Base-by-base conservation (phyloP, 305 asterid species). In the Fraxinus xanthoxyloides region DNA sequence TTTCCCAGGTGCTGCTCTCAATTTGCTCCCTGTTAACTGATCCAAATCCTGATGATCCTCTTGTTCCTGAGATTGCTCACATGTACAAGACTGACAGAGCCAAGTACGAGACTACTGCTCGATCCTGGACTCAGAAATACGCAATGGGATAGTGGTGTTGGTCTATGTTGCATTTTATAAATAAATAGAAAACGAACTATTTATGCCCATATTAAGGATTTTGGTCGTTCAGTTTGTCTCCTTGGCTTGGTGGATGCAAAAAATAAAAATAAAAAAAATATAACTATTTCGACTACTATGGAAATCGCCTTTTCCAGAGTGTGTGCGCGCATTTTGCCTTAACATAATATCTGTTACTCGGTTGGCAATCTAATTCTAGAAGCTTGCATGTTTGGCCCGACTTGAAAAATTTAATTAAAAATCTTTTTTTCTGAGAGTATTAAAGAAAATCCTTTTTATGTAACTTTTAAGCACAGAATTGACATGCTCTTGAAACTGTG, bases 41-140 rank as follows among this genome's bases (percentile, higher is more conserved):
- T 75, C 94, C 94, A 77, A 91, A 91, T 36, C 92, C 94, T 2
- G 94, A 90, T 40, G 95, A 91, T 73, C 93, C 93, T 7, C 87
- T 90, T 36, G 93, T 89, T 70, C 94, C 92, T 0, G 92, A 91
- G 84, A 89, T 89, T 67, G 94, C 94, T 48, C 91, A 91, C 83
- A 86, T 80, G 84, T 91, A 91, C 92, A 91, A 89, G 93, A 89
- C 88, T 12, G 92, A 91, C 74, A 88, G 86, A 79, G 78, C 75
- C 56, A 90, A 91, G 87, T 90, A 90, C 23, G 92, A 91, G 83
- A 77, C 84, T 82, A 90, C 92, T 2, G 95, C 93, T 19, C 91
- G 93, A 26, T 78, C 88, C 61, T 91, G 93, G 93, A 90, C 93
- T 73, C 93, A 91, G 89, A 91, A 91, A 81, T 87, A 88, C 54